Evolutionary conservation across 108 stramenopile genomes (phyloP).

Genomic region (Nitzschia inconspicua): DNA sequence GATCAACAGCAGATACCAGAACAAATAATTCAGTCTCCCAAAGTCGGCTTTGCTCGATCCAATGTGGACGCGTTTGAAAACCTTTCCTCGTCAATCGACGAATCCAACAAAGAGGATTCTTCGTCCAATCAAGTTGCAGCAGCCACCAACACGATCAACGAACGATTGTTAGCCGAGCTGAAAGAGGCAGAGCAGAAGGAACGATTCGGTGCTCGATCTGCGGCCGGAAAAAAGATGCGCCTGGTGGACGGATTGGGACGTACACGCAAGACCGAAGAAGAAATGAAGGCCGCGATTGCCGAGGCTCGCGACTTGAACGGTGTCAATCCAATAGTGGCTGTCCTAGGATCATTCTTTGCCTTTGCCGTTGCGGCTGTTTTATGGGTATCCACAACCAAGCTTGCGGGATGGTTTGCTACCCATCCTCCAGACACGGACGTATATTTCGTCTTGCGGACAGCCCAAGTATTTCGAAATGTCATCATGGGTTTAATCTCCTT

Average conservation of each 20-base stretch:
- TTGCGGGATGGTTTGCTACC: conserved; percentile 53
- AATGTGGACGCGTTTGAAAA: no score
- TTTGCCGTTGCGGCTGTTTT: conserved; percentile 54
- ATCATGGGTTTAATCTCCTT: conserved; percentile 68
- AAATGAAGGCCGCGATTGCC: conserved; percentile 52
- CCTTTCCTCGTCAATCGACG: not conserved
- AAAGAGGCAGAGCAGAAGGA: conserved; percentile 53
- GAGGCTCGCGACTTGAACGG: conserved; percentile 80
- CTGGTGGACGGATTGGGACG: conserved; percentile 31
- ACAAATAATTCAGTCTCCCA: no score
- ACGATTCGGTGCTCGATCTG: conserved; percentile 39
- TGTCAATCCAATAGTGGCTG: conserved; percentile 73
- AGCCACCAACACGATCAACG: conserved; percentile 72
- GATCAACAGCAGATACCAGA: no score
- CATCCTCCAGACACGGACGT: conserved; percentile 64
- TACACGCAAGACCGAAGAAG: conserved; percentile 58
- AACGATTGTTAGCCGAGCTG: conserved; percentile 72
- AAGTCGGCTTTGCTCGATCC: no score
- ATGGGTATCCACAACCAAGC: conserved; percentile 55
- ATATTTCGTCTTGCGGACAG: conserved; percentile 55
- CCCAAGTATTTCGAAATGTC: conserved; percentile 67
- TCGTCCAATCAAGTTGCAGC: no score
- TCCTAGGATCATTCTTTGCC: conserved; percentile 59
- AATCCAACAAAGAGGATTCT: not conserved
- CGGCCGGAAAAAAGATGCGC: conserved; percentile 29